Conservation (phyloP, 495 filamentous ascomycete species). For the Penicillium egyptiacum region DNA sequence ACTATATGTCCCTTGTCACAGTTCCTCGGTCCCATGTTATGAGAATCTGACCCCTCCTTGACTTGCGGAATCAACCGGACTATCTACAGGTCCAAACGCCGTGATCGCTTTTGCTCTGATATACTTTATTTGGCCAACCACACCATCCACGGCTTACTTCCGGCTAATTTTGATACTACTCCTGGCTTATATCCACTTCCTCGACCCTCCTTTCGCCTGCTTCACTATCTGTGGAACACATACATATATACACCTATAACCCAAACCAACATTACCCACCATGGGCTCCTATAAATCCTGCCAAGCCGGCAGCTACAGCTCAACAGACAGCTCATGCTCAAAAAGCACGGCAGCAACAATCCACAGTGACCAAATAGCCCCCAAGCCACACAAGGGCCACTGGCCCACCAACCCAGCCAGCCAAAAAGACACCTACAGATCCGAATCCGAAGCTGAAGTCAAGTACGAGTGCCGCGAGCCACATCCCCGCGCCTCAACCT, state of each 20-base stretch:
- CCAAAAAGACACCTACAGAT: slow-evolving; percentile 16
- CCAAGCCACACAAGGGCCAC: neutral
- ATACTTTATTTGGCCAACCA: slow-evolving; percentile 8
- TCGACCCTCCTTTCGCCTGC: neutral
- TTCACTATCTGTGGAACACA: slow-evolving; percentile 1
- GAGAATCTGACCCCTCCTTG: slow-evolving; percentile 8
- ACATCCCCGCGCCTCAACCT: slow-evolving; percentile 64
- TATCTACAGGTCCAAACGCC: neutral
- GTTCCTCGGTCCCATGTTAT: slow-evolving; percentile 4
- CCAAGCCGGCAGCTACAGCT: slow-evolving; percentile 53
- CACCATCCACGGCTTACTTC: slow-evolving; percentile 9
- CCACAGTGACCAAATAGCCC: slow-evolving; percentile 21
- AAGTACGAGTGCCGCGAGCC: slow-evolving; percentile 3
- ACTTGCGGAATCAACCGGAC: neutral
- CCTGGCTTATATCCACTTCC: neutral
- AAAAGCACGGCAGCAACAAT: slow-evolving; percentile 68
- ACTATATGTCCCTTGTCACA: neutral
- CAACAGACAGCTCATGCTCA: slow-evolving; percentile 57
- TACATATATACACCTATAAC: neutral
- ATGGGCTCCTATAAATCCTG: slow-evolving; percentile 42
- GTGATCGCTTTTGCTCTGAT: slow-evolving; percentile 6
- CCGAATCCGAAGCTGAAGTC: slow-evolving; percentile 39
- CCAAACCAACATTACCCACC: neutral
- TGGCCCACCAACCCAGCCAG: neutral
- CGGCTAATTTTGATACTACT: slow-evolving; percentile 3